Base-by-base conservation (phyloP, 257 asterid species). In the Agastache rugosa region DNA sequence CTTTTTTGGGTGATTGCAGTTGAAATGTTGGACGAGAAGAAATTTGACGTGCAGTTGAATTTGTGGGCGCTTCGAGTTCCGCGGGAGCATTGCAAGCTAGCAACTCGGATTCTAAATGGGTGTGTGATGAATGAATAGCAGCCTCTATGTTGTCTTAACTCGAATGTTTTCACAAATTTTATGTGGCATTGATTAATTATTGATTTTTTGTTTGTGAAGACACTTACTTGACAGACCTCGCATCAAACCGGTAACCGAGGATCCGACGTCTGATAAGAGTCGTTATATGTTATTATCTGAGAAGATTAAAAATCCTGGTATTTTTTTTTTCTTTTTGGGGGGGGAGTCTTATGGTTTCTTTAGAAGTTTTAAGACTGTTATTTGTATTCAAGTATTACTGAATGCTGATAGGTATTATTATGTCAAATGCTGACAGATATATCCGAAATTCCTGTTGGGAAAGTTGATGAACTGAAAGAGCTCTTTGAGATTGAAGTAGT, bases 161-260 rank as follows among this genome's bases (percentile, higher is more conserved):
- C 47, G 6, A 45, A 59, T 48, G 29, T 29, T 62, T 56, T 69
- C 58, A 7, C 64, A 22, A 14, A 31, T 25, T 71, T 25, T 71
- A 17, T 62, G 27, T 23, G 19, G 54, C 72, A 14, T 45, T 67
- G 23, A 56, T 45, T 77, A 29, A 54, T 37, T 17, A 8, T 64
- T 68, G 3, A 35, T 68, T 60, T 53, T 60, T 53, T 69, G 67
- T 23, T 29, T 15, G 72, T 78, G 81, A 69, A 94, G 97, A 58
- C 90, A 89, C 83, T 62, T 94, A 88, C 89, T 94, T 77, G 89
- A 94, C 67, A 84, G 85, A 83, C 92, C 97, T 31, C 96, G 97
- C 69, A 31, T 90, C 76, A 94, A 94, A 78, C 97, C 99, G 42
- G 71, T 92, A 54, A 88, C 90, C 1, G 96, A 87, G 78, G 97